Evolutionary conservation across 1,284 basidiomycete species (phyloP), one percentile per base, ranked within the genome.

Genomic region (Xerocomus amazonicus): DNA sequence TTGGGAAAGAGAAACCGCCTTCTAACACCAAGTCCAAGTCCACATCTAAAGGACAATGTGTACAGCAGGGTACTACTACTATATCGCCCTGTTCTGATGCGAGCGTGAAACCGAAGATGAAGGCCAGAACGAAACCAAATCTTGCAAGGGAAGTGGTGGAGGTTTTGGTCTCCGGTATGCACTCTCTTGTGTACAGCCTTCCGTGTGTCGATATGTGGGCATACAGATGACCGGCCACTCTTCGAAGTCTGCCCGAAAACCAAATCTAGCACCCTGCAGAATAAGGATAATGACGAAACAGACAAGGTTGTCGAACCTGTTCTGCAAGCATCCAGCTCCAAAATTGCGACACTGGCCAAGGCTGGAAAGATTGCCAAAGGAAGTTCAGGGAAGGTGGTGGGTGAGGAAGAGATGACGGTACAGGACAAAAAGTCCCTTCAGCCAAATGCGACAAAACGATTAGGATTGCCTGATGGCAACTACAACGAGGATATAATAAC

Each of bases 181-280:
- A 16, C 12, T 26, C 29, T 12, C n/a, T 43, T 10, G 16, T 38
- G 27, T 9, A 16, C 0, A 4, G 9, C 6, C n/a, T 39, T 43
- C 29, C 6, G 7, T 6, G 4, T 17, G 23, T 32, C 47, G 4
- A 45, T 45, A 36, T 38, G 7, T 14, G 16, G 19, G 13, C 48
- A 45, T 49, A 23, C 19, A 68, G 63, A 67, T 37, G 61, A 68
- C 9, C 49, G 35, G 41, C 65, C 54, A 3, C 58, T 69, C 2
- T 61, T 63, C 6, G 61, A 57, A 6, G 53, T 47, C n/a, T 61
- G 51, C 1, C 56, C 13, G 7, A 53, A 49, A 43, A 28, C 42
- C 2, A 53, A 52, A 40, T 12, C 42, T 9, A 51, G 27, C 27
- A 44, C 26, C 4, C 23, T n/a, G 17, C 48, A 16, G 29, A 9